phyloP scores from a whole-genome alignment of 2,329 filamentous ascomycete species.

The Penicillium sp. region DNA sequence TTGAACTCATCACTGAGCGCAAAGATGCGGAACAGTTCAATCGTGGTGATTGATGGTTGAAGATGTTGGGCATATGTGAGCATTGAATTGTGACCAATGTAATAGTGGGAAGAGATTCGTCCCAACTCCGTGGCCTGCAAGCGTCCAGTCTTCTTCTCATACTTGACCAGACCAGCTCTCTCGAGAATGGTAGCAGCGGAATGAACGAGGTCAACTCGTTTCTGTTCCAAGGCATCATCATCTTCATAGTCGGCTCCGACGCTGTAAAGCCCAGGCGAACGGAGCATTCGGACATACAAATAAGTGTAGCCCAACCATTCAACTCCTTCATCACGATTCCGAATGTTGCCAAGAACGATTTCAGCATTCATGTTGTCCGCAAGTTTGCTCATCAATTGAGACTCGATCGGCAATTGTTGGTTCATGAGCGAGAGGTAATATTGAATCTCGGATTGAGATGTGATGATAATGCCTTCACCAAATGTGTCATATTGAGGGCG shows the following conservation, averaged over 20 bases:
- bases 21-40: conserved; percentile 95
- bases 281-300: conserved; percentile 93
- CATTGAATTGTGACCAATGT: conserved; percentile 96
- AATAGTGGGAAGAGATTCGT: conserved; percentile 94
- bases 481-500: conserved; percentile 96
- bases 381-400: conserved; percentile 85
- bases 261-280: conserved; percentile 89
- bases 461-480: conserved; percentile 98
- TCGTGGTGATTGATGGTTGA: conserved; percentile 83
- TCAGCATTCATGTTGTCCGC: conserved; percentile 97
- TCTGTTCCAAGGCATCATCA: conserved; percentile 86
- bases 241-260: conserved; percentile 94
- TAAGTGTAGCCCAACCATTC: conserved; percentile 99
- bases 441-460: conserved; percentile 86
- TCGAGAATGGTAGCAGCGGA: conserved; percentile 84
- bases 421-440: conserved; percentile 97
- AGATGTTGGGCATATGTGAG: conserved; percentile 93
- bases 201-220: conserved; percentile 93
- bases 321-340: conserved; percentile 89
- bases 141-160: conserved; percentile 86
- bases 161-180: conserved; percentile 83
- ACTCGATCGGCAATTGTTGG: conserved; percentile 95
- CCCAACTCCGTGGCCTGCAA: conserved; percentile 90
- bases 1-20: conserved; percentile 97
- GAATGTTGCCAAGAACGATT: conserved; percentile 86